phyloP scores from a whole-genome alignment of 2,329 filamentous ascomycete genomes.

The Cladophialophora carrionii region DNA sequence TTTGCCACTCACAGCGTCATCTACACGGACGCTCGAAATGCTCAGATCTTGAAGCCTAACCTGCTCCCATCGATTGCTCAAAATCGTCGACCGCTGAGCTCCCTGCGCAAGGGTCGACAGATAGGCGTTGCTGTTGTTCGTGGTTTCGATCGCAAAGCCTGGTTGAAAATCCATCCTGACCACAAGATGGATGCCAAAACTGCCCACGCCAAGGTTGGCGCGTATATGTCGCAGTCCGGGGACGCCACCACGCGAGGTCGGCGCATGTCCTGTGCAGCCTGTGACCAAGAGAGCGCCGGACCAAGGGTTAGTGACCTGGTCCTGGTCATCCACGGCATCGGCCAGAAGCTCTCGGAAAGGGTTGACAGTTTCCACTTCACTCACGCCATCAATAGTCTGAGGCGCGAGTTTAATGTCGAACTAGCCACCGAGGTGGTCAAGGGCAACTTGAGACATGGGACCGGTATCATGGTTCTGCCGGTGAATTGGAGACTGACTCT shows the following conservation, averaged over 20 bases:
- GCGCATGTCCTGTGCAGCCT: constrained; percentile 56
- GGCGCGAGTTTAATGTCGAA: constrained; percentile 83
- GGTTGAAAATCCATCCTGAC: constrained; percentile 71
- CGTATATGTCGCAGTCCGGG: constrained; percentile 38
- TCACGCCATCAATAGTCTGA: constrained; percentile 88
- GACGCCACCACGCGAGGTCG: constrained; percentile 35
- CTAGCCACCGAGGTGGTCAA: constrained; percentile 74
- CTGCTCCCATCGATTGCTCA: constrained; percentile 84
- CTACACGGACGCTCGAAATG: constrained; percentile 75
- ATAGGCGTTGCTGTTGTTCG: constrained; percentile 87
- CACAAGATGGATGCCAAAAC: constrained; percentile 48
- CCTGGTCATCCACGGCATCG: constrained; percentile 91
- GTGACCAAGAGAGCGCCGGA: constrained; percentile 60
- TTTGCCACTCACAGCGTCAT: constrained; percentile 81
- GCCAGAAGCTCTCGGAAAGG: constrained; percentile 90
- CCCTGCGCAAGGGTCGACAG: constrained; percentile 79
- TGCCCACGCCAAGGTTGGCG: constrained; percentile 44
- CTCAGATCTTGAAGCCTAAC: constrained; percentile 84
- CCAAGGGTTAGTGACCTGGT: constrained; percentile 83
- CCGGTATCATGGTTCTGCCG: constrained; percentile 90
- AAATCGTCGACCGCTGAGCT: constrained; percentile 75
- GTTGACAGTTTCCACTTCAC: constrained; percentile 98
- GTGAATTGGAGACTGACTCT: constrained; percentile 92
- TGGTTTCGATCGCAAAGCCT: constrained; percentile 78
- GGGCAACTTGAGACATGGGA: constrained; percentile 72